Evolutionary conservation across 768 basidiomycete species (phyloP).

Genomic region (Leucosporidium yakuticum): DNA sequence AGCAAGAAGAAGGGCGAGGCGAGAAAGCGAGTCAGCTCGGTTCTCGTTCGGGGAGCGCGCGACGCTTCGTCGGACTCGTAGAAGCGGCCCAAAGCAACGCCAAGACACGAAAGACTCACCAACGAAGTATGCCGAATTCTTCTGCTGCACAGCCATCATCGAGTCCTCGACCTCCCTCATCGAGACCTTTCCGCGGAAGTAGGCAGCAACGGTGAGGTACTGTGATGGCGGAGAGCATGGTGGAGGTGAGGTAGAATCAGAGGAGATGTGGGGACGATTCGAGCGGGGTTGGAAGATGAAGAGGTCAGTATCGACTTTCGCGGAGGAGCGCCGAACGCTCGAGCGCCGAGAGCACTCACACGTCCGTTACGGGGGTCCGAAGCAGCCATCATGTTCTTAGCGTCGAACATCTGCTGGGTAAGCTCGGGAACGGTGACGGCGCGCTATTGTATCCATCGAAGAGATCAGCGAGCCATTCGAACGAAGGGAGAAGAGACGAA

Average conservation of each 20-base stretch:
- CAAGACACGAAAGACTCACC: neutral
- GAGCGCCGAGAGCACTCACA: conserved; percentile 4
- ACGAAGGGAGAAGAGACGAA: neutral
- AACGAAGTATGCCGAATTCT: conserved; percentile 37
- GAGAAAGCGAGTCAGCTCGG: conserved; percentile 29
- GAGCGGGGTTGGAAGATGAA: conserved; percentile 7
- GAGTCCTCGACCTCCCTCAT: conserved; percentile 75
- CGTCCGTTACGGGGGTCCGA: conserved; percentile 70
- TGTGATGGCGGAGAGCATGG: conserved; percentile 52
- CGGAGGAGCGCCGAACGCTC: neutral
- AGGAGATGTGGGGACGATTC: neutral
- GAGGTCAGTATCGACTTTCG: neutral
- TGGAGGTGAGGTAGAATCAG: neutral
- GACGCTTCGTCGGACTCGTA: no score
- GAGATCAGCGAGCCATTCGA: conserved; percentile 48
- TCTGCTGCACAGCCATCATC: conserved; percentile 61
- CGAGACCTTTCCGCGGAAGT: conserved; percentile 74
- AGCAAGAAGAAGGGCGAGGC: no score
- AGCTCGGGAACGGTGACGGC: conserved; percentile 96
- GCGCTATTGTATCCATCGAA: conserved; percentile 64
- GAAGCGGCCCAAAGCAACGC: no score
- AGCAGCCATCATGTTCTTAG: conserved; percentile 61
- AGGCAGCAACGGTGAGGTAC: conserved; percentile 78
- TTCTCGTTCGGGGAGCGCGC: no score
- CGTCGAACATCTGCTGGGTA: conserved; percentile 98